These are phyloP conservation scores for Yamadazyma olivae DNA, from an alignment of 805 yeast species.

Conservation along the genomic window DNA sequence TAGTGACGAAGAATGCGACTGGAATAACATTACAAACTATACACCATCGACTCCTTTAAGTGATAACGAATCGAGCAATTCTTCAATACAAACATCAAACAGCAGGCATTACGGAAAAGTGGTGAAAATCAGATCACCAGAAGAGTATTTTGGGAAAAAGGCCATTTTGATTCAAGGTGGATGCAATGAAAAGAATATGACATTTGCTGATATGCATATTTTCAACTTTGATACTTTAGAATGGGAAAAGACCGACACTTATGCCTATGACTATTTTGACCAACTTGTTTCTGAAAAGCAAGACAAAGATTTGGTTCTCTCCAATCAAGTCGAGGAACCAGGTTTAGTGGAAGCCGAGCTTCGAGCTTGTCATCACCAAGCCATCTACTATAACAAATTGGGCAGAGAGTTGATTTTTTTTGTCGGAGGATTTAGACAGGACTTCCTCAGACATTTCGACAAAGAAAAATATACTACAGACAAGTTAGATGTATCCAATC, in stretches of 20 bases:
- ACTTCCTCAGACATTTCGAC: slow-evolving; percentile 32
- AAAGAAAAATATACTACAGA: slow-evolving; percentile 25
- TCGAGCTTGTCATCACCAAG: slow-evolving; percentile 40
- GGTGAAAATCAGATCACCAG: slow-evolving; percentile 9
- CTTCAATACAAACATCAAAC: slow-evolving; percentile 12
- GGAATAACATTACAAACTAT: slow-evolving; percentile 6
- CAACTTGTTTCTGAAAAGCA: slow-evolving; percentile 27
- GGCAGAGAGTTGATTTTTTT: slow-evolving; percentile 34
- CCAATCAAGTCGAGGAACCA: slow-evolving; percentile 24
- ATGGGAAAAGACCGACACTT: slow-evolving; percentile 34
- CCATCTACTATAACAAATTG: slow-evolving; percentile 29
- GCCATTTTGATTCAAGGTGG: slow-evolving; percentile 41
- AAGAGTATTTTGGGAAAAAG: slow-evolving; percentile 22
- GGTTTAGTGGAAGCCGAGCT: slow-evolving; percentile 37
- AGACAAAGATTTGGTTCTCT: slow-evolving; percentile 14
- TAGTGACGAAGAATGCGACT: slow-evolving; percentile 19
- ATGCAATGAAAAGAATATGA: slow-evolving; percentile 24
- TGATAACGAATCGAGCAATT: slow-evolving; percentile 11
- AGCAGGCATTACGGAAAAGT: slow-evolving; percentile 5
- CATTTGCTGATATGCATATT: slow-evolving; percentile 31
- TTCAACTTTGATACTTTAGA: slow-evolving; percentile 30
- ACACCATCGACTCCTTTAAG: slow-evolving; percentile 12
- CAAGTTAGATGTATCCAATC: slow-evolving; percentile 32
- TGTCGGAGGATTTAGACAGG: slow-evolving; percentile 38
- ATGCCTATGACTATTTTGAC: slow-evolving; percentile 33